These are phyloP conservation scores for Aureobasidium vineae DNA, from an alignment of 2,329 filamentous ascomycete genomes.

Conservation along the genomic window DNA sequence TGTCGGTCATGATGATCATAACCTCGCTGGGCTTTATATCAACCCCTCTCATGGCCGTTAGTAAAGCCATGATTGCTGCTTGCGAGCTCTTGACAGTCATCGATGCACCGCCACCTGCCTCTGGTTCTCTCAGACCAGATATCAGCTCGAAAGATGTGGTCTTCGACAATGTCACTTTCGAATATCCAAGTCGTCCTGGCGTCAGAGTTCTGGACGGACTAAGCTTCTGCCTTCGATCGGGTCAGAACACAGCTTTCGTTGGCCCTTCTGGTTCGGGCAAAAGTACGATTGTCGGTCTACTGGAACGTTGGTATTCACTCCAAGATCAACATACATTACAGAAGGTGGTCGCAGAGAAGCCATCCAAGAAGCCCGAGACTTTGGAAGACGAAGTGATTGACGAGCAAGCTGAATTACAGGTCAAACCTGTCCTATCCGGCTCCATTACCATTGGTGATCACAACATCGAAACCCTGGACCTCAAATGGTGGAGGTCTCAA, in stretches of 20 bases:
- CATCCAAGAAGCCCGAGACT: too few relatives aligned
- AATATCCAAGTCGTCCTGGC: slow-evolving; percentile 89
- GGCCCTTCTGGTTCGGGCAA: slow-evolving; percentile 95
- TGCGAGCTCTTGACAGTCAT: slow-evolving; percentile 7
- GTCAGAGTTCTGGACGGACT: slow-evolving; percentile 87
- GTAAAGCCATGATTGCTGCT: slow-evolving; percentile 9
- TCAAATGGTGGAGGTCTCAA: slow-evolving; percentile 84
- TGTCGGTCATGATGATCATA: slow-evolving; percentile 10
- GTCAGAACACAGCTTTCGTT: slow-evolving; percentile 95
- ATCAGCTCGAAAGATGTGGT: slow-evolving; percentile 73
- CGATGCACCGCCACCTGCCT: not conserved
- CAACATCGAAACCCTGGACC: slow-evolving; percentile 82
- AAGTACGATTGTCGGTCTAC: slow-evolving; percentile 84
- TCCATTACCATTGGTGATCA: slow-evolving; percentile 78
- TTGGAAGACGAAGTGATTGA: not conserved
- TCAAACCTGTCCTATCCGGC: slow-evolving; percentile 63
- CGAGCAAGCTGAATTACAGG: not conserved
- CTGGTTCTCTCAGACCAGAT: slow-evolving; percentile 1
- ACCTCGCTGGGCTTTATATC: not conserved
- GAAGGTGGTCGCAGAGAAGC: not conserved
- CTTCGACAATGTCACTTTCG: slow-evolving; percentile 82
- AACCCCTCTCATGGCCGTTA: not conserved
- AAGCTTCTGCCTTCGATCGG: slow-evolving; percentile 76
- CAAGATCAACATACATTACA: not conserved
- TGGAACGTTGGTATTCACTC: slow-evolving; percentile 84